phyloP scores from a whole-genome alignment of 257 asterid genomes.

The Capsicum baccatum region DNA sequence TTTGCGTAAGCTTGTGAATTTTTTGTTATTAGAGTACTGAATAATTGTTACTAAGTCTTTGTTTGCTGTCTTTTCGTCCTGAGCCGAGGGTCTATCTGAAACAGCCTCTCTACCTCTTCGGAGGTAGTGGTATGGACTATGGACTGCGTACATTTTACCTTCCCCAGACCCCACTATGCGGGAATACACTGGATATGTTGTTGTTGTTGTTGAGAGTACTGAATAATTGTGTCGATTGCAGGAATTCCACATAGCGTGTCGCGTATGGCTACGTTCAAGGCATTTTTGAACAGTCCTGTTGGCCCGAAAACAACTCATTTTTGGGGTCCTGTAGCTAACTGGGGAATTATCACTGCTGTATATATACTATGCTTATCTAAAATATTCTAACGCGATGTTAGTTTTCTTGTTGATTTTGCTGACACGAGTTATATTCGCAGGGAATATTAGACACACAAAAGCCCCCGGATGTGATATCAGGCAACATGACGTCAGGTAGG shows the following conservation, averaged over 20 bases:
- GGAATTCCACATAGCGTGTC: not conserved
- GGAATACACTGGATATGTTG: too few species aligned
- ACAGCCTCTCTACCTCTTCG: too few species aligned
- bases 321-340: constrained; percentile 62
- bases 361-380: constrained; percentile 24
- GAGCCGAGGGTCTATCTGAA: too few species aligned
- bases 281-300: constrained; percentile 68
- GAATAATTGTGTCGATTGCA: not conserved
- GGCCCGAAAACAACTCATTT: constrained; percentile 53
- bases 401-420: not conserved
- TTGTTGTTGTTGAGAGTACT: too few species aligned
- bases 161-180: too few species aligned
- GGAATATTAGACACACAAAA: constrained; percentile 89
- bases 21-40: not conserved
- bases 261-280: constrained; percentile 62
- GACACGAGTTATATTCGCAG: constrained; percentile 41
- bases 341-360: constrained; percentile 76
- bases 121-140: too few species aligned
- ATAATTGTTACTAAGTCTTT: too few species aligned
- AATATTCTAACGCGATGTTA: not conserved
- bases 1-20: not conserved
- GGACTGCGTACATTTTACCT: too few species aligned
- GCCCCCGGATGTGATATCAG: constrained; percentile 95
- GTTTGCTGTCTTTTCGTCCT: too few species aligned
- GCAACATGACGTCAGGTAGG: constrained; percentile 91